These are phyloP conservation scores for Colletotrichum spaethianum DNA, from an alignment of 2,329 filamentous ascomycete species.

Conservation along the genomic window DNA sequence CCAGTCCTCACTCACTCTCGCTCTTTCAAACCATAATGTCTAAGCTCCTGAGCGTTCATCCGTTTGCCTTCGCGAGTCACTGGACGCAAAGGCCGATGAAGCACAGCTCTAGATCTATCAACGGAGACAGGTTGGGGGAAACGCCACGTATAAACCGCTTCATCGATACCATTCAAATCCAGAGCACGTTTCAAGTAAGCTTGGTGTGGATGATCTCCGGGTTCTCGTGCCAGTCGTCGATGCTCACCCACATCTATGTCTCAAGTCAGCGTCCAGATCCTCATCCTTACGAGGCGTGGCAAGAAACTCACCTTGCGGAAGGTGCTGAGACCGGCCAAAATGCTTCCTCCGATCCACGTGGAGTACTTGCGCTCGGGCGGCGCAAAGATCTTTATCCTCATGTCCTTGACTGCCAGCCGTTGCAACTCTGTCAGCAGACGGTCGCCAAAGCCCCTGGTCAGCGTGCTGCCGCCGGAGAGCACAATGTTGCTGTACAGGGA, in stretches of 20 bases:
- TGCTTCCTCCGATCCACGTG: slow-evolving; percentile 99
- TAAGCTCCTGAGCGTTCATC: neutral
- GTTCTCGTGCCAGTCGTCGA: slow-evolving; percentile 99
- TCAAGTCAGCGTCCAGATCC: neutral
- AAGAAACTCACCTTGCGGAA: slow-evolving; percentile 86
- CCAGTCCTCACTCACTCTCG: slow-evolving; percentile 2
- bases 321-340: slow-evolving; percentile 94
- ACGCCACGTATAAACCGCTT: slow-evolving; percentile 6
- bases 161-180: slow-evolving; percentile 14
- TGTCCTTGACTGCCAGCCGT: slow-evolving; percentile 95
- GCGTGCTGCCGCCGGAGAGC: slow-evolving; percentile 92
- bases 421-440: slow-evolving; percentile 93
- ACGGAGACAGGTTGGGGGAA: neutral
- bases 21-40: neutral
- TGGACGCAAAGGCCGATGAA: neutral
- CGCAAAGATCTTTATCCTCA: slow-evolving; percentile 99
- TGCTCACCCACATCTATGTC: slow-evolving; percentile 97
- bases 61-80: neutral
- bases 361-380: slow-evolving; percentile 98
- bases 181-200: slow-evolving; percentile 76
- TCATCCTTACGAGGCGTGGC: neutral
- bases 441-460: slow-evolving; percentile 98
- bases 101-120: slow-evolving; percentile 14
- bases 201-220: slow-evolving; percentile 99
- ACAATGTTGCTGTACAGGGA: slow-evolving; percentile 97